Percentiles rank a stretch among this genome's conserved stretches.
Evolutionary conservation across 2,329 filamentous ascomycete genomes (phyloP).

Genomic region (Fusarium heterosporum): DNA sequence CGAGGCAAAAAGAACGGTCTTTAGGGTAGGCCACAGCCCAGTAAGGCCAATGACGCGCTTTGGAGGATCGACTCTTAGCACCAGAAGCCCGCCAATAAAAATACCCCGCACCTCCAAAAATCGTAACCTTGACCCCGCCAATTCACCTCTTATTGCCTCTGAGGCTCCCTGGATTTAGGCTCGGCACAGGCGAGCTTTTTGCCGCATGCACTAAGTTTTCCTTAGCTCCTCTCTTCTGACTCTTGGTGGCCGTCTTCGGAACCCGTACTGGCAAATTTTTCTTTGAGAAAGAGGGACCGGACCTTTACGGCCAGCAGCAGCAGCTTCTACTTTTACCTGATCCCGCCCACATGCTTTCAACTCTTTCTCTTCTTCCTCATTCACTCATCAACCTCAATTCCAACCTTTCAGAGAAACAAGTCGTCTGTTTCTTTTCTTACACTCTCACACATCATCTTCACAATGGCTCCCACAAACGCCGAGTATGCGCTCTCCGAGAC

Average conservation of each 20-base stretch:
- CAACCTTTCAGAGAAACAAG: slow-evolving; percentile 26
- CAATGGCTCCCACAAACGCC: slow-evolving; percentile 57
- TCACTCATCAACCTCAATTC: slow-evolving; percentile 15
- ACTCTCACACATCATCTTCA: slow-evolving; percentile 39
- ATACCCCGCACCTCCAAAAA: slow-evolving; percentile 44
- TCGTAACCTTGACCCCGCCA: slow-evolving; percentile 34
- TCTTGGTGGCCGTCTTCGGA: slow-evolving; percentile 36
- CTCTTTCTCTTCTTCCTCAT: slow-evolving; percentile 24
- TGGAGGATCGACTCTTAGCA: slow-evolving; percentile 24
- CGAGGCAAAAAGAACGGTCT: slow-evolving; percentile 21
- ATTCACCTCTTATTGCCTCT: slow-evolving; percentile 22
- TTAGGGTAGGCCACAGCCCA: slow-evolving; percentile 25
- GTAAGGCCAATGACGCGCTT: slow-evolving; percentile 19
- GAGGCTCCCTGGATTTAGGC: slow-evolving; percentile 19
- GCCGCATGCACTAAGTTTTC: slow-evolving; percentile 25
- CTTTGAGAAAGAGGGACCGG: slow-evolving; percentile 27
- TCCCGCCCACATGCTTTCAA: slow-evolving; percentile 34
- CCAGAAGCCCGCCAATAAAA: slow-evolving; percentile 36
- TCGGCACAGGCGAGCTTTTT: slow-evolving; percentile 35
- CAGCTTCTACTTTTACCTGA: slow-evolving; percentile 34
- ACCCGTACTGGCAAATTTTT: slow-evolving; percentile 36
- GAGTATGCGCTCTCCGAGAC: slow-evolving; percentile 65
- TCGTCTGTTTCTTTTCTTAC: slow-evolving; percentile 11
- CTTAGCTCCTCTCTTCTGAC: slow-evolving; percentile 15
- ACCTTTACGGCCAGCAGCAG: slow-evolving; percentile 20